These are phyloP conservation scores for Ormosia emarginata DNA, from an alignment of 306 rosid genomes.

Conservation along the genomic window DNA sequence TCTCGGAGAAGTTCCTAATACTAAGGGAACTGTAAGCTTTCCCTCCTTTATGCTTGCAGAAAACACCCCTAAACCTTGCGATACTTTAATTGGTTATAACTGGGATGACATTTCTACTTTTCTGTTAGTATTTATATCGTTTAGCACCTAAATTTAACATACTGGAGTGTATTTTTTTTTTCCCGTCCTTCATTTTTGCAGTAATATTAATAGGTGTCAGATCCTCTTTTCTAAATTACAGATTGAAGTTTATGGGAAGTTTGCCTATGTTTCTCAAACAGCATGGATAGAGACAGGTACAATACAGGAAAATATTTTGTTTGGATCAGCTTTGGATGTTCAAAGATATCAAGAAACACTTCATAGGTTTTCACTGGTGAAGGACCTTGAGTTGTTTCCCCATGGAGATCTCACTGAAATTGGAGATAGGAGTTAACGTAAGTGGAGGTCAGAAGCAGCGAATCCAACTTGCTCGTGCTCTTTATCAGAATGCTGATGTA, in stretches of 20 bases:
- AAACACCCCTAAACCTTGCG: background rate
- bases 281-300: conserved; percentile 53
- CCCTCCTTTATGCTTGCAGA: background rate
- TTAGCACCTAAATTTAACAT: background rate
- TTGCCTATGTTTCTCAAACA: too few species aligned
- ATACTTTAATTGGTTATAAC: background rate
- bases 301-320: conserved; percentile 46
- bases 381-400: conserved; percentile 61
- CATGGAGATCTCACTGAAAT: conserved; percentile 48
- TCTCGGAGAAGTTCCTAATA: conserved; percentile 65
- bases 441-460: conserved; percentile 94
- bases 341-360: conserved; percentile 47
- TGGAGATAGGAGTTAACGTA: conserved; percentile 58
- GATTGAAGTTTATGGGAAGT: too few species aligned
- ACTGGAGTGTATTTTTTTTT: background rate
- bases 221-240: too few species aligned
- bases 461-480: conserved; percentile 91
- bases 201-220: too few species aligned
- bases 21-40: conserved; percentile 55
- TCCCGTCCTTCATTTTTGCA: background rate
- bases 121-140: background rate
- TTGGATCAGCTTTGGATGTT: conserved; percentile 47
- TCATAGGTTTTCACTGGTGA: conserved; percentile 39
- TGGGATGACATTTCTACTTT: background rate
- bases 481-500: conserved; percentile 65